phyloP scores from a whole-genome alignment of 169 alveolate species.

The Plasmodium fragile region DNA sequence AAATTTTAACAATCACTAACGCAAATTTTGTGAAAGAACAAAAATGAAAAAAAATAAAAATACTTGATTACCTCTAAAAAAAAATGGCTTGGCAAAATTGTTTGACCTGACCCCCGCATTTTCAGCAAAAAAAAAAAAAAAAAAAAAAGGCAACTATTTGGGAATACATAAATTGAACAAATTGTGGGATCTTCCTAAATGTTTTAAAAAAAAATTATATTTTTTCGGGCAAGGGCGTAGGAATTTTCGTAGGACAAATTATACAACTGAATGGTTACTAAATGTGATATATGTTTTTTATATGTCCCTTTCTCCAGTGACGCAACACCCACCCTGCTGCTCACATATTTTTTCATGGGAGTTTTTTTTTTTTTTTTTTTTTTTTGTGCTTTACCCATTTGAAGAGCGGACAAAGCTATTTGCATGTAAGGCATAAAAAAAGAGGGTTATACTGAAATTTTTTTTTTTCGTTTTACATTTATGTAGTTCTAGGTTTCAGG shows the following conservation, averaged over 20 bases:
- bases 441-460: not conserved
- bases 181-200: not conserved
- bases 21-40: not conserved
- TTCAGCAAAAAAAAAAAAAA: not conserved
- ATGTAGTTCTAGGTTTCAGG: not conserved
- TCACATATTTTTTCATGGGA: not conserved
- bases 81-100: not conserved
- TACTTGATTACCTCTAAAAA: not conserved
- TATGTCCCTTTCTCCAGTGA: not conserved
- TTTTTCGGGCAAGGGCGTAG: not conserved
- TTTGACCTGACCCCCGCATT: not conserved
- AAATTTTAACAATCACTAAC: not conserved
- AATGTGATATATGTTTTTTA: not conserved
- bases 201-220: not conserved
- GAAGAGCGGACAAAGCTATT: not conserved
- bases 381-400: not conserved
- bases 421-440: not conserved
- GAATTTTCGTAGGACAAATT: not conserved
- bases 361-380: not conserved
- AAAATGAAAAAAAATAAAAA: slow-evolving; percentile 1
- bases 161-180: not conserved
- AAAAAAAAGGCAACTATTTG: not conserved
- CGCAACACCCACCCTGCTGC: not conserved
- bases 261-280: not conserved
- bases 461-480: not conserved